Evolutionary conservation across 2,329 filamentous ascomycete genomes (phyloP), one percentile per base, ranked within the genome.

Genomic region (Didymella exigua): DNA sequence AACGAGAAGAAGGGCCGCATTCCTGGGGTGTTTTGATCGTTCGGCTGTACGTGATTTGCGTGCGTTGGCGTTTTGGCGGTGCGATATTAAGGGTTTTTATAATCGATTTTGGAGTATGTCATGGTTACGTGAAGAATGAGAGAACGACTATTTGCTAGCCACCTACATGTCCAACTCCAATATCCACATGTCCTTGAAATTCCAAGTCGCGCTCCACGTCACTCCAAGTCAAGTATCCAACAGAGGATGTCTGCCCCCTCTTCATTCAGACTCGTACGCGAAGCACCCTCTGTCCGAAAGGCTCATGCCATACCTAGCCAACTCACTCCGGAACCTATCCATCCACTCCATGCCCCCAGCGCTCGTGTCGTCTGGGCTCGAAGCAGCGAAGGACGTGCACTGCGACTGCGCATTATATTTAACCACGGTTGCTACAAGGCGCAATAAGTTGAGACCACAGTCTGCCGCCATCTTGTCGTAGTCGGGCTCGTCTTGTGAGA

Each of bases 1-100:
- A 78, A 79, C 43, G 78, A 79, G 59, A 77, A 76, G 37, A 78
- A 76, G 36, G 78, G 77, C 4, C 81, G 81, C 10, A 76, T 77
- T 48, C 71, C 74, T 6, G 75, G 75, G 10, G 75, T 77, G 3
- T 49, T 57, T 16, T 49, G 18, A 49, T 33, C 18, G 31, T 14
- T 18, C 36, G 16, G 14, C 4, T 11, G 34, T 29, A 41, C 36
- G 48, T 16, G n/a, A 33, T 18, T 40, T 42, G 52, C 46, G 49
- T 45, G 16, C 14, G 0, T 16, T 31, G 47, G 53, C 26, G 47
- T 50, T 50, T 23, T 38, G 44, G 41, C 36, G 42, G 38, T 41
- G 27, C 44, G 29, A 30, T 11, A 11, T 14, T 16, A 30, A 27
- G 38, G 5, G 11, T 36, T 36, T 40, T 7, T 4, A 18, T 7